Conservation (phyloP, 768 basidiomycete species). For the Agaricus subrufescens region DNA sequence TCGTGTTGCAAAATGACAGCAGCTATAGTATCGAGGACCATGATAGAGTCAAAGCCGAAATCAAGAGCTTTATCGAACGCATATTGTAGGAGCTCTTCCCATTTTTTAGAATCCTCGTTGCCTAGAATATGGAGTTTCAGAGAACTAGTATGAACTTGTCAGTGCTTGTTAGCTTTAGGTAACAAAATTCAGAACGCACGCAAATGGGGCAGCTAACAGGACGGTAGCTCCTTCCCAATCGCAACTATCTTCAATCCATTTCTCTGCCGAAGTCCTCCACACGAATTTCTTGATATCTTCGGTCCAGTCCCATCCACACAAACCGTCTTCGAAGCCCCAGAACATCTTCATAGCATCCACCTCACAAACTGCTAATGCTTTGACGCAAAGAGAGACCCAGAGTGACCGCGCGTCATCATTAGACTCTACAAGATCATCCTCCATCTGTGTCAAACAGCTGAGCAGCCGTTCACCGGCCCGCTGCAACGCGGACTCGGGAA, state of each 20-base stretch:
- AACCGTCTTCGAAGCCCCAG: slow-evolving; percentile 37
- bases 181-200: slow-evolving; percentile 31
- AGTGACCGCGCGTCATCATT: slow-evolving; percentile 41
- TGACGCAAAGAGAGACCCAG: slow-evolving; percentile 61
- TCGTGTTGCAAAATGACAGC: slow-evolving; percentile 35
- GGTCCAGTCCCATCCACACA: slow-evolving; percentile 35
- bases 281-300: slow-evolving; percentile 39
- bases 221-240: slow-evolving; percentile 52
- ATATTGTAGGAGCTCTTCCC: slow-evolving; percentile 54
- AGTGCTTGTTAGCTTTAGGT: not conserved
- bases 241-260: slow-evolving; percentile 47
- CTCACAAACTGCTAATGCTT: slow-evolving; percentile 43
- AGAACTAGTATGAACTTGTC: slow-evolving; percentile 7
- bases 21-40: slow-evolving; percentile 56
- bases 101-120: slow-evolving; percentile 46
- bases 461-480: slow-evolving; percentile 44
- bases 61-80: slow-evolving; percentile 56
- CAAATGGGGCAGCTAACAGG: slow-evolving; percentile 60
- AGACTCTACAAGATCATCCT: slow-evolving; percentile 38
- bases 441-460: slow-evolving; percentile 42
- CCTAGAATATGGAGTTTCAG: slow-evolving; percentile 5
- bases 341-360: slow-evolving; percentile 44
- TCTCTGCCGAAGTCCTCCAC: slow-evolving; percentile 54
- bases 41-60: slow-evolving; percentile 46
- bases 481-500: slow-evolving; percentile 38